Conservation (phyloP, 352 stramenopile genomes). For the Phytophthora pseudosyringae region DNA sequence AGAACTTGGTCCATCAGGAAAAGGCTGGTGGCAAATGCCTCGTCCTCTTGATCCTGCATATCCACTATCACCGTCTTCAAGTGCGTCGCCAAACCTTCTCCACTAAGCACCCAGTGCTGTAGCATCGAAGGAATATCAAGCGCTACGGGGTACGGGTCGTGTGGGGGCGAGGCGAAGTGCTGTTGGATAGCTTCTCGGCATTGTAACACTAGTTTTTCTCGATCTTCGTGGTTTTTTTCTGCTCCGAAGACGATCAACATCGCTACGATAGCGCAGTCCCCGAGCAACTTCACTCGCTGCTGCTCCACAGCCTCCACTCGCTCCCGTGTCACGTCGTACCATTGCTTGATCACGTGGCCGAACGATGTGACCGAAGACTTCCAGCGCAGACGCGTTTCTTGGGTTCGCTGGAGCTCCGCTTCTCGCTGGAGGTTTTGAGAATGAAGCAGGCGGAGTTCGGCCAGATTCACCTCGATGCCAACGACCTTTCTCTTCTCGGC, state of each 20-base stretch:
- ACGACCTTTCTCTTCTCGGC: slow-evolving; percentile 58
- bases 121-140: slow-evolving; percentile 25
- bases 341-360: slow-evolving; percentile 45
- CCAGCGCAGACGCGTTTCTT: slow-evolving; percentile 54
- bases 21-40: slow-evolving; percentile 50
- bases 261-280: slow-evolving; percentile 45
- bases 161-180: slow-evolving; percentile 11
- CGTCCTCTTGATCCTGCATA: slow-evolving; percentile 34
- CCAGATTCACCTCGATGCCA: slow-evolving; percentile 53
- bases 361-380: slow-evolving; percentile 52
- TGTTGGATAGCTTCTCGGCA: slow-evolving; percentile 34
- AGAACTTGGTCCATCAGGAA: slow-evolving; percentile 58
- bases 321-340: slow-evolving; percentile 36
- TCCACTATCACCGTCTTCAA: slow-evolving; percentile 47
- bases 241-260: slow-evolving; percentile 42
- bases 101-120: slow-evolving; percentile 43
- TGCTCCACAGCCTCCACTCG: slow-evolving; percentile 27
- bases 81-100: slow-evolving; percentile 26
- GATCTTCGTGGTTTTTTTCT: slow-evolving; percentile 29
- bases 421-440: slow-evolving; percentile 42
- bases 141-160: slow-evolving; percentile 3
- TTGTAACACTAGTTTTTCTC: slow-evolving; percentile 20
- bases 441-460: slow-evolving; percentile 50
- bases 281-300: slow-evolving; percentile 38
- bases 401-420: slow-evolving; percentile 56